Conservation (phyloP, 2,329 filamentous ascomycete genomes). For the Hysterium pulicare region DNA sequence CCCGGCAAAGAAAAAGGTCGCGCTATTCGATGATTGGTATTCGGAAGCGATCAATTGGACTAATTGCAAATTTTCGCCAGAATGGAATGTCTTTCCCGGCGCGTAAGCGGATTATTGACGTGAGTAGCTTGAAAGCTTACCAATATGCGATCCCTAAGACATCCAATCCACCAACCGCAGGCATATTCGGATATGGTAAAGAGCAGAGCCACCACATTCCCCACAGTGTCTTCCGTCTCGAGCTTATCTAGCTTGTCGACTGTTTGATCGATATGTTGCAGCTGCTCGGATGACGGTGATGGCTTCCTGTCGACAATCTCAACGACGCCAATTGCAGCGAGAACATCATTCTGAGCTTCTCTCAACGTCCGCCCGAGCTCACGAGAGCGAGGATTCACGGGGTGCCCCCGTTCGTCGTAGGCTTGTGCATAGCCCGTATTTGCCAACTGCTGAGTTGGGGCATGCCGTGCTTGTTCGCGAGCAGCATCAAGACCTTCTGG, state of each 20-base stretch:
- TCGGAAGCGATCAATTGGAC: conserved; percentile 24
- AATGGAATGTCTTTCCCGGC: conserved; percentile 33
- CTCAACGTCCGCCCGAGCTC: conserved; percentile 40
- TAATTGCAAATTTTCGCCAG: conserved; percentile 20
- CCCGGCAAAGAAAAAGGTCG: conserved; percentile 25
- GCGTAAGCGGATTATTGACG: no score
- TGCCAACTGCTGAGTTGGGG: conserved; percentile 18
- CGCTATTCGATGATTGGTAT: conserved; percentile 13
- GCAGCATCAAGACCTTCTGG: not conserved
- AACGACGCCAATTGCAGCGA: conserved; percentile 47
- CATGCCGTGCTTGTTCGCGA: not conserved
- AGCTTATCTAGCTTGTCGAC: conserved; percentile 17
- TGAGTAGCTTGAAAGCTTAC: conserved; percentile 14
- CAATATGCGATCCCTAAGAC: conserved; percentile 25
- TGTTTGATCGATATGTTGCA: conserved; percentile 24
- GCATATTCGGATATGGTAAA: conserved; percentile 24
- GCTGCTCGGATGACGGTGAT: conserved; percentile 22
- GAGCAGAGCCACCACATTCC: conserved; percentile 21
- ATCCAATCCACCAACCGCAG: conserved; percentile 36
- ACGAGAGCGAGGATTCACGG: conserved; percentile 40
- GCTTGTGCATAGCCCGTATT: conserved; percentile 34
- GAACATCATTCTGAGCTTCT: conserved; percentile 47
- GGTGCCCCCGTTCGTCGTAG: conserved; percentile 45
- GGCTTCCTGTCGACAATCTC: conserved; percentile 44
- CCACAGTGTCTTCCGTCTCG: conserved; percentile 28